Evolutionary conservation across 768 basidiomycete species (phyloP).

Genomic region (Rhodosporidiobolus sp.): DNA sequence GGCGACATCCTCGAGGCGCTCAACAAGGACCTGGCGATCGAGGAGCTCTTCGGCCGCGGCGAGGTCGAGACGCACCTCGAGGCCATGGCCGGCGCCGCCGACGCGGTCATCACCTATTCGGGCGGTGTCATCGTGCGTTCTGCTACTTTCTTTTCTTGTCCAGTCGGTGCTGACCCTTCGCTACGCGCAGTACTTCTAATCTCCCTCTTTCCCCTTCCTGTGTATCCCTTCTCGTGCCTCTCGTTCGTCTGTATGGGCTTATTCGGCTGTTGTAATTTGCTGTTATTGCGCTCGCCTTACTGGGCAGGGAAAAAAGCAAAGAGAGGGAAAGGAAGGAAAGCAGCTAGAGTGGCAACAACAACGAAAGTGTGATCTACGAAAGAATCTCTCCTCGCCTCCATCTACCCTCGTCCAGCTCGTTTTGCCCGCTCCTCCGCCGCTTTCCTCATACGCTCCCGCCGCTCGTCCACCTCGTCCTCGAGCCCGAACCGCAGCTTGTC

Average conservation of each 20-base stretch:
- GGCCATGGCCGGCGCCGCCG: slow-evolving; percentile 15
- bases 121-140: slow-evolving; percentile 27
- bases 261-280: no score
- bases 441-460: slow-evolving; percentile 23
- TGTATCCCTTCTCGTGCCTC: no score
- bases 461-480: slow-evolving; percentile 33
- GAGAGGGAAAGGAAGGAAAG: no score
- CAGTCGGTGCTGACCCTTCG: neutral
- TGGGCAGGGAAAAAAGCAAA: no score
- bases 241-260: no score
- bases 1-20: slow-evolving; percentile 18
- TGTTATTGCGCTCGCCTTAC: no score
- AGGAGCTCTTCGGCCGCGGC: slow-evolving; percentile 12
- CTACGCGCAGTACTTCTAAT: neutral
- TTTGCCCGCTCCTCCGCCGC: slow-evolving; percentile 34
- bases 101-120: slow-evolving; percentile 23
- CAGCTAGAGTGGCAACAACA: no score
- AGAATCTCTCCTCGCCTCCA: no score
- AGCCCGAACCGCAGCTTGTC: slow-evolving; percentile 20
- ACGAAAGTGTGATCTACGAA: no score
- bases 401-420: neutral
- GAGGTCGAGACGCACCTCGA: slow-evolving; percentile 23
- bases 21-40: slow-evolving; percentile 19
- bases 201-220: no score
- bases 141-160: neutral